phyloP scores from a whole-genome alignment of 1,139 yeast genomes.

The Scheffersomyces lignicola region DNA sequence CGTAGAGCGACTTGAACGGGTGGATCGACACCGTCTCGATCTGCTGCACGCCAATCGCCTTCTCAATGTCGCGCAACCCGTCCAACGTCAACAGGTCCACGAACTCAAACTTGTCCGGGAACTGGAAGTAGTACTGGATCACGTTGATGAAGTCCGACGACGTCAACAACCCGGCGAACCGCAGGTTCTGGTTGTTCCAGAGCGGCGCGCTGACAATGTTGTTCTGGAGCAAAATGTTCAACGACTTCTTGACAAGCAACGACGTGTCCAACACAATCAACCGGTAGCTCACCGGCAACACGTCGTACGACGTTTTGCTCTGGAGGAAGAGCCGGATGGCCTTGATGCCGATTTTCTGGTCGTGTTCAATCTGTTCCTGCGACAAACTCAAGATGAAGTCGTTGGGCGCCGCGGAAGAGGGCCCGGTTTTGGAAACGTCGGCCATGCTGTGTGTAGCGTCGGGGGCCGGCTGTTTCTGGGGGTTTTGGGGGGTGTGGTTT shows the following conservation, averaged over 20 bases:
- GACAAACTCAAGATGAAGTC: conserved; percentile 46
- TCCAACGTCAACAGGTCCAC: conserved; percentile 85
- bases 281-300: conserved; percentile 91
- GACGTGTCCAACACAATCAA: conserved; percentile 93
- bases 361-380: conserved; percentile 49
- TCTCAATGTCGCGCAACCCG: conserved; percentile 83
- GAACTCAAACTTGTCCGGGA: conserved; percentile 85
- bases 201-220: conserved; percentile 95
- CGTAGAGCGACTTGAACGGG: conserved; percentile 87
- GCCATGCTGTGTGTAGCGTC: too few relatives aligned
- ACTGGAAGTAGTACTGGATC: conserved; percentile 89
- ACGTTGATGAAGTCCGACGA: conserved; percentile 93
- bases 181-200: conserved; percentile 88
- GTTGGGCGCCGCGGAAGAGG: conserved; percentile 37
- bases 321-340: conserved; percentile 83
- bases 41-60: conserved; percentile 84
- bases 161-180: conserved; percentile 93
- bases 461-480: too few relatives aligned
- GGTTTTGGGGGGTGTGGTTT: too few relatives aligned
- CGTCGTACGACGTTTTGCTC: conserved; percentile 94
- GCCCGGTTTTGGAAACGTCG: conserved; percentile 7
- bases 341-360: conserved; percentile 66
- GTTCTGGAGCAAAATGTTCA: conserved; percentile 87
- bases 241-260: conserved; percentile 82
- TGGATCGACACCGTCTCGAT: conserved; percentile 87